Evolutionary conservation across 2,329 filamentous ascomycete species (phyloP), one percentile per base, ranked within the genome.

Genomic region (Penicillium sp.): DNA sequence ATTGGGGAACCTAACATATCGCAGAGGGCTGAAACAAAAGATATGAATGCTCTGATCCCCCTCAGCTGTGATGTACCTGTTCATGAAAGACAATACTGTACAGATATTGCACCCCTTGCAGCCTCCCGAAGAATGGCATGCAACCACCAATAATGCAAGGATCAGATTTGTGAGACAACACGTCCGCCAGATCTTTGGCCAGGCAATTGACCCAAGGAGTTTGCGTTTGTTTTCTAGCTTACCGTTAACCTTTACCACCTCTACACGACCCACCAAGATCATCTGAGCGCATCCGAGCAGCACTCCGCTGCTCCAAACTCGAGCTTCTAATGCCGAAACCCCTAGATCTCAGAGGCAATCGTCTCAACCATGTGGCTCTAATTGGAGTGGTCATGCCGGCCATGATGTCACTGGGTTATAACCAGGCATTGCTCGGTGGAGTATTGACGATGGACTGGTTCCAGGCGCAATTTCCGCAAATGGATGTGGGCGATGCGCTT

Each of bases 341-440:
- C 27, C 46, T 60, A 29, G 57, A 57, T 18, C 43, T 59, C 18
- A 55, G 55, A 44, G 59, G 59, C 45, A 48, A 43, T 31, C 39
- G 55, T 41, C 59, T 61, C 43, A 58, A 56, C 29, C 11, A 54
- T 24, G 57, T 42, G 14, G 45, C 53, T 9, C 32, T 61, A 0
- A 14, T 55, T 22, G 55, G 53, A 2, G 53, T 61, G 16, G 50
- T 49, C 11, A 58, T 59, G 59, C 59, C 59, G 13, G 36, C 59
- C 3, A 47, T 59, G 1, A 44, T 60, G 43, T 59, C 55, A 11
- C 41, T 58, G 9, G 57, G 54, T 14, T 61, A 61, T 41, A 61
- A 61, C 16, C 59, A 56, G 39, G 48, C 48, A 5, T 31, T 59
- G 31, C 16, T 61, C 9, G 59, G 59, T 3, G 59, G 59, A n/a